phyloP scores from a whole-genome alignment of 208 protist genomes.

The Leishmania lainsoni region DNA sequence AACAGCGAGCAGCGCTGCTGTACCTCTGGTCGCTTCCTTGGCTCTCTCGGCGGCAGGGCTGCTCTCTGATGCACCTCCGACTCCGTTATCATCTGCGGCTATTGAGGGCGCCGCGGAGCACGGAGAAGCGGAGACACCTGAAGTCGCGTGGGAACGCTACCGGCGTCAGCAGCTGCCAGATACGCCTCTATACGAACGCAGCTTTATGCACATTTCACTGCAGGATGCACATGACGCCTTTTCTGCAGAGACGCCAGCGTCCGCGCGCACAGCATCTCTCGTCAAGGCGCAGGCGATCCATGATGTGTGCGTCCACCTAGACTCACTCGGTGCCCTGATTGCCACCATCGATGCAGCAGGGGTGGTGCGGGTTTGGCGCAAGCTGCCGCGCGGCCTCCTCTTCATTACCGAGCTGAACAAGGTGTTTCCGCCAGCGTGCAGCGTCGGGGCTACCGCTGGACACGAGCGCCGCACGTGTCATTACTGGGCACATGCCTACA shows the following conservation, averaged over 20 bases:
- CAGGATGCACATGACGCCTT: slow-evolving; percentile 29
- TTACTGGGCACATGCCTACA: slow-evolving; percentile 31
- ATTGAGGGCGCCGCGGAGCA: neutral
- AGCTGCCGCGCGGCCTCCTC: slow-evolving; percentile 64
- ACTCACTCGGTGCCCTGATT: slow-evolving; percentile 58
- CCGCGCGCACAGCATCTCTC: neutral
- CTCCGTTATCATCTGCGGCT: neutral
- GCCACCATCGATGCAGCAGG: slow-evolving; percentile 53
- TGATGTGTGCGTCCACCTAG: slow-evolving; percentile 49
- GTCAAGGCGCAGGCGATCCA: slow-evolving; percentile 25
- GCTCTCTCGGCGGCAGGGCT: neutral
- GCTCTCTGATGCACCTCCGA: neutral
- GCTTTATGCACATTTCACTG: slow-evolving; percentile 55
- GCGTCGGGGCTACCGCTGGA: neutral
- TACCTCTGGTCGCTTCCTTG: neutral
- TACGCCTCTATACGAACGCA: slow-evolving; percentile 61
- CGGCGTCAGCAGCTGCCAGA: slow-evolving; percentile 37
- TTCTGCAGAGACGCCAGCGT: neutral
- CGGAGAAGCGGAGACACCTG: neutral
- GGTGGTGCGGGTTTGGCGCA: slow-evolving; percentile 67
- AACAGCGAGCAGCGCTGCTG: neutral
- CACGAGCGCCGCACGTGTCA: slow-evolving; percentile 9
- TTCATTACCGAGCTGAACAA: slow-evolving; percentile 59
- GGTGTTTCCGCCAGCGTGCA: slow-evolving; percentile 33
- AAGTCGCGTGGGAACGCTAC: slow-evolving; percentile 25